Percentiles rank a stretch among this genome's conserved stretches.
Evolutionary conservation across 331 rosid species (phyloP).

Genomic region (Spiraea crenata): DNA sequence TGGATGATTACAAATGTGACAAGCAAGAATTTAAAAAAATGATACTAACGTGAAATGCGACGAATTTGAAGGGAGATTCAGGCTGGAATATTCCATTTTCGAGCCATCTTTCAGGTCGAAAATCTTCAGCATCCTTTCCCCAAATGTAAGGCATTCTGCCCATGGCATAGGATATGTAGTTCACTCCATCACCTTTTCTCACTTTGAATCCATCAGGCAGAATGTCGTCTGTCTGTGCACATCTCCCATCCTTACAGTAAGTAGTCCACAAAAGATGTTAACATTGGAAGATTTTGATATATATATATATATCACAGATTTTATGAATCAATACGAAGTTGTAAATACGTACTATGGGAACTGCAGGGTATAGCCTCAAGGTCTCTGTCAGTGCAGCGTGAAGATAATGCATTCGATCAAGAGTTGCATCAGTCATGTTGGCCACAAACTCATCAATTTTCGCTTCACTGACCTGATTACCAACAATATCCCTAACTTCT

Average conservation of each 20-base stretch:
- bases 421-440: conserved; percentile 42
- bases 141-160: conserved; percentile 78
- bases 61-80: conserved; percentile 68
- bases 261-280: conserved; percentile 4
- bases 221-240: conserved; percentile 41
- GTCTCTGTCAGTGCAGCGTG: conserved; percentile 68
- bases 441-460: conserved; percentile 41
- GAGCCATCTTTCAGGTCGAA: conserved; percentile 74
- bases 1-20: not conserved
- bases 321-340: not conserved
- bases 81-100: conserved; percentile 51
- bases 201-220: conserved; percentile 66
- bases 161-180: conserved; percentile 64
- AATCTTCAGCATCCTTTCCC: conserved; percentile 70
- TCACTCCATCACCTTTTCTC: conserved; percentile 61
- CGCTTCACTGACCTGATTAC: conserved; percentile 31
- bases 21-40: not conserved
- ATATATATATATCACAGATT: not conserved
- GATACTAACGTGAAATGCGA: conserved; percentile 60
- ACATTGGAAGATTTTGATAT: not conserved
- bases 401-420: conserved; percentile 71
- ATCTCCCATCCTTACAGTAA: conserved; percentile 54
- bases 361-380: conserved; percentile 62
- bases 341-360: conserved; percentile 44
- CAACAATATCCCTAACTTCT: conserved; percentile 56